Evolutionary conservation across 352 stramenopile species (phyloP).

Genomic region (Phytophthora brassicae): DNA sequence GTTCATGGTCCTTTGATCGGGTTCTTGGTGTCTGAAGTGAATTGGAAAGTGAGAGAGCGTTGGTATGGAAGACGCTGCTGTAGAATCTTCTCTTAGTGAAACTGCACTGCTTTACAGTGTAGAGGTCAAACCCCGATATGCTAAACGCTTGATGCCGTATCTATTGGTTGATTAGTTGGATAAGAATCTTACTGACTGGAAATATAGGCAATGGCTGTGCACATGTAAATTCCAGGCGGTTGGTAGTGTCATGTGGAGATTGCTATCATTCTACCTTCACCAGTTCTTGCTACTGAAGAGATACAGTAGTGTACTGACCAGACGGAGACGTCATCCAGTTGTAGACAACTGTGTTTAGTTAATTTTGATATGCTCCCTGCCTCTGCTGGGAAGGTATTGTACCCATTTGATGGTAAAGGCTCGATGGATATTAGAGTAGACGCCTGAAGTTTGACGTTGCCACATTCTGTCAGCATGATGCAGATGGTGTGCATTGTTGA

Average conservation of each 20-base stretch:
- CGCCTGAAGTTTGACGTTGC: no score
- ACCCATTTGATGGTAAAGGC: constrained; percentile 12
- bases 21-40: not conserved
- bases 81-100: not conserved
- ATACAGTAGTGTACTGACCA: constrained; percentile 14
- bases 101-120: constrained; percentile 17
- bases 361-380: constrained; percentile 7
- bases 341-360: constrained; percentile 23
- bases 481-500: no score
- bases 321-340: constrained; percentile 11
- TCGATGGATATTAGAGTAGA: no score
- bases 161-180: constrained; percentile 28
- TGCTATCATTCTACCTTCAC: constrained; percentile 6
- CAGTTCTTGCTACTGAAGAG: not conserved
- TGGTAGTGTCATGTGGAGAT: constrained; percentile 15
- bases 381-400: constrained; percentile 10
- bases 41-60: constrained; percentile 26
- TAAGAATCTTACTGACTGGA: constrained; percentile 26
- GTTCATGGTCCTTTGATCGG: constrained; percentile 40
- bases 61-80: constrained; percentile 1
- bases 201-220: not conserved
- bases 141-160: constrained; percentile 13
- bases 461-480: no score
- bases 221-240: constrained; percentile 21
- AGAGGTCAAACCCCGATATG: constrained; percentile 12